Base-by-base conservation (phyloP, 2,329 filamentous ascomycete genomes). In the Fusarium chlamydosporum region DNA sequence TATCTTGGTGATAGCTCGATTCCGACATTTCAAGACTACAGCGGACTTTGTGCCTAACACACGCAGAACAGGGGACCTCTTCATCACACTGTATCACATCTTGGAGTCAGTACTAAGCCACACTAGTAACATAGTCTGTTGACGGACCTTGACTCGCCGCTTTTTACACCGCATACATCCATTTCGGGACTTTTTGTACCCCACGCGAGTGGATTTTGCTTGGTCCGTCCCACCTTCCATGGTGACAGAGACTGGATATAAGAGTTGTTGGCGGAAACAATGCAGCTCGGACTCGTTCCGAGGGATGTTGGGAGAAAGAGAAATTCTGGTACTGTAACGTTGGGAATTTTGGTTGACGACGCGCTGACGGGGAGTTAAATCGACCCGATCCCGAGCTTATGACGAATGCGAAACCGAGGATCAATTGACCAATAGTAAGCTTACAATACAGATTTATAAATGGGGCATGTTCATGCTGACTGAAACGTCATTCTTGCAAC, bases 141-240 rank as follows among this genome's bases (percentile, higher is more conserved):
- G 1, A 34, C 23, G 7, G 26, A 29, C 66, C 61, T 68, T 68
- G 43, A 68, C 66, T 23, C 66, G 51, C 1, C 66, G 50, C 51
- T 67, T 57, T 35, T 68, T 68, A 18, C 66, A 68, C 8, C 66
- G 57, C 8, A 16, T 45, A 23, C 66, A 68, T 2, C 66, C 66
- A 20, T 69, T 68, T 54, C 66, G 61, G 27, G 66, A 68, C 47
- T 68, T 68, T 57, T 66, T 68, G 40, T 68, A 69, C 35, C 66
- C 66, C 40, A 61, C 47, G 18, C 66, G 65, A 1, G 61, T 67
- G 26, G 47, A 51, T 12, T 54, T 67, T 2, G 13, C 11, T 4
- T 42, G 38, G 2, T 68, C 40, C 42, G 50, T 42, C 4, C 40
- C 35, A 7, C 38, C 54, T 7, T 61, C 40, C 58, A 61, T 61